Base-by-base conservation (phyloP, 192 early-diverging fungal species). In the Podila horticola region DNA sequence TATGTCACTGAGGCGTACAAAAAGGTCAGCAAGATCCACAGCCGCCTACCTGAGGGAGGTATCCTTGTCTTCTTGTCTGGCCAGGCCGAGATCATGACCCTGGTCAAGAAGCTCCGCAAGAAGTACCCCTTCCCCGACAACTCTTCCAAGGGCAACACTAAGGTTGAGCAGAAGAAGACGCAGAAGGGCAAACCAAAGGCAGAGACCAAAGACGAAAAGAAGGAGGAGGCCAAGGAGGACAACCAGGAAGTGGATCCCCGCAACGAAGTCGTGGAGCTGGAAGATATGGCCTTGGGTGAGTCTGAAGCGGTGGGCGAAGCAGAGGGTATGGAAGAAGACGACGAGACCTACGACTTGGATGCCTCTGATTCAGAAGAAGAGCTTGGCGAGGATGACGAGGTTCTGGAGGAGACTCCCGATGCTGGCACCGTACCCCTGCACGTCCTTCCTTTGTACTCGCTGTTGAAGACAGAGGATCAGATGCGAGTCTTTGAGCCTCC, bases 61-160 rank as follows among this genome's bases (percentile, higher is more conserved):
- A 97, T 99, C 34, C 87, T 99, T 29, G 91, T 99, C 29, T 99
- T 99, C 79, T 72, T 98, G 74, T 95, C 97, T 17, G 97, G 98
- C 30, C 97, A 99, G 75, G 92, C 93, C 33, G 98, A 99, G 83
- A 96, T 99, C 41, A 90, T 87, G 26, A 86, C 89, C 1, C 75
- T 97, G 17, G 94, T 93, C 62, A 91, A 90, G 64, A 88, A 90
- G 74, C 86, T 99, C 10, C 88, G 91, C 38, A 86, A 88, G 62
- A 90, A 87, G 70, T 97, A 93, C 66, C 91, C 97, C 11, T 69
- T 83, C 71, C 61, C 61, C 2, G 64, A 79, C 31, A 64, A 33
- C 30, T 36, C 34, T 11, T 61, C 51, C 60, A 69, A 68, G 24
- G 36, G 50, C 1, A 66, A 63, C 51, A 10, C 20, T 13, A 45